Evolutionary conservation across 2,329 filamentous ascomycete species (phyloP), one percentile per base, ranked within the genome.

Genomic region (Seiridium unicorne): DNA sequence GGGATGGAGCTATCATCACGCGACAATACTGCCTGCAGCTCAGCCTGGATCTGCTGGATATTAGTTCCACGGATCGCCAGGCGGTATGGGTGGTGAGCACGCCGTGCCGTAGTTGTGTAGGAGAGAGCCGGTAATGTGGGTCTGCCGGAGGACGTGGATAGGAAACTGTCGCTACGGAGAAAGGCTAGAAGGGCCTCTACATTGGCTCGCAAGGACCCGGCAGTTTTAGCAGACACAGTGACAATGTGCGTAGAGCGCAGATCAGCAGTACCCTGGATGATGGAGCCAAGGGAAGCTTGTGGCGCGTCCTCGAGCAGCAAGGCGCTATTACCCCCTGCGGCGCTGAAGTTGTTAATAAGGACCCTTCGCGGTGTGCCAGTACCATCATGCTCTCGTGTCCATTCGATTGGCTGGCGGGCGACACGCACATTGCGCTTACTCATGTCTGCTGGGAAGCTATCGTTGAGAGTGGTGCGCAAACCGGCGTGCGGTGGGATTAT

Each of bases 31-130:
- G 18, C 77, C 72, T 69, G 72, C 60, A 73, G 71, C 63, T 70
- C 71, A 1, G 66, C 62, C 44, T 65, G 57, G 31, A 83, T 71
- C 13, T 73, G 72, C 0, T 65, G 57, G 5, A 77, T 62, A 49
- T 71, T 69, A 2, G 70, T 68, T 0, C 72, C 78, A 1, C 74
- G 68, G 44, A 81, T 72, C 47, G 74, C 77, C 61, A 83, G 73
- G n/a, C 84, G 78, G 69, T 78, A 79, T 62, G 77, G 73, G 69
- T 86, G 80, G 60, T 88, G 86, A 8, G 83, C 79, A 26, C 84
- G 80, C 8, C 87, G 80, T 4, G 88, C 88, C 2, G 86, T 89
- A 0, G 84, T 86, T 0, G 85, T 88, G 71, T 90, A 90, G 0
- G 87, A 81, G 1, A 90, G 18, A 26, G 18, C 18, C 18, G 18